These are phyloP conservation scores for Tetrastigma voinierianum DNA, from an alignment of 164 flowering plant genomes.

Conservation along the genomic window DNA sequence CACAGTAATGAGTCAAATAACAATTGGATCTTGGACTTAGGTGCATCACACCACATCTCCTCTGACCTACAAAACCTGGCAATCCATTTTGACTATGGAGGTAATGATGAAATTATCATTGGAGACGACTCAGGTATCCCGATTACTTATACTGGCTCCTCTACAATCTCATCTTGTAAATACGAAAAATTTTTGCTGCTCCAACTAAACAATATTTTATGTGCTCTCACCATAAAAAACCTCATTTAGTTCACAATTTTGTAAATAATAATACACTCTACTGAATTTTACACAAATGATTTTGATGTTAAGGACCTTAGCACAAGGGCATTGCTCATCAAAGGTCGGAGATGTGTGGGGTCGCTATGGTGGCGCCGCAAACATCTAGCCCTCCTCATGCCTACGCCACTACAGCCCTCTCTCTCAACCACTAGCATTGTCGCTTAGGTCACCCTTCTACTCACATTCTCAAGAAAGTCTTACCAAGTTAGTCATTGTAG, in stretches of 20 bases:
- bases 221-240: neutral
- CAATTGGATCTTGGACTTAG: too few species aligned
- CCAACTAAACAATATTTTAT: neutral
- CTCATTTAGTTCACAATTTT: neutral
- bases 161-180: neutral
- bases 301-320: conserved; percentile 2
- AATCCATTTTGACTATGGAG: neutral
- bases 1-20: too few species aligned
- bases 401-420: neutral
- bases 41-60: neutral
- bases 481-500: neutral
- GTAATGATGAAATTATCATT: neutral
- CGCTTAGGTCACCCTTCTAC: neutral
- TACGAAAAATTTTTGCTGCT: too few species aligned
- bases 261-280: neutral
- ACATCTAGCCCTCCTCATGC: too few species aligned
- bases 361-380: neutral
- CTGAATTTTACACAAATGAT: neutral
- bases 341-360: too few species aligned
- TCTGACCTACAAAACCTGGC: neutral
- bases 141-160: neutral
- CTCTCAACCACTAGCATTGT: neutral
- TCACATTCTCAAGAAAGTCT: neutral
- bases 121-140: neutral
- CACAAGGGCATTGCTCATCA: too few species aligned